These are phyloP conservation scores for Pezicula carpinea DNA, from an alignment of 2,329 filamentous ascomycete genomes.

Conservation along the genomic window DNA sequence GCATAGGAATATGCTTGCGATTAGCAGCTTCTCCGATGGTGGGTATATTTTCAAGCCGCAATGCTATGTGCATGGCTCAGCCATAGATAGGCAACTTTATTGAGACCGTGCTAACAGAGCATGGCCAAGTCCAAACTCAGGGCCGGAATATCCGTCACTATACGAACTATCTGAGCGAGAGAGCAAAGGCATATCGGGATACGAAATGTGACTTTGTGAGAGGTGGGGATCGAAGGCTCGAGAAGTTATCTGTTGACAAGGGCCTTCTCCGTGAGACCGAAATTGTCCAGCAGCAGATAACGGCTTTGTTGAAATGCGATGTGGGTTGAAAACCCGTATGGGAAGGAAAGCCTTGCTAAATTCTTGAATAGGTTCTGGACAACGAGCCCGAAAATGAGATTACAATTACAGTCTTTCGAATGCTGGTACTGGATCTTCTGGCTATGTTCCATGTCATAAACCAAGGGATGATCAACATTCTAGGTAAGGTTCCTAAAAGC, in stretches of 20 bases:
- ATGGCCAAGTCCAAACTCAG: slow-evolving; percentile 75
- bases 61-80: slow-evolving; percentile 11
- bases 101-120: slow-evolving; percentile 32
- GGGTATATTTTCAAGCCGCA: slow-evolving; percentile 31
- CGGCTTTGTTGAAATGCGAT: slow-evolving; percentile 82
- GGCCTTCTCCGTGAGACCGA: slow-evolving; percentile 90
- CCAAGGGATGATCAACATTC: slow-evolving; percentile 92
- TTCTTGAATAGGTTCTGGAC: slow-evolving; percentile 63
- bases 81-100: slow-evolving; percentile 12
- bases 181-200: slow-evolving; percentile 76
- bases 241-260: slow-evolving; percentile 84
- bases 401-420: slow-evolving; percentile 84
- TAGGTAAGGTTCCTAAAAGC: slow-evolving; percentile 55
- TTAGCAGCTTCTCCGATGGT: slow-evolving; percentile 92
- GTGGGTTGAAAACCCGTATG: slow-evolving; percentile 46
- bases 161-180: slow-evolving; percentile 77
- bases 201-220: slow-evolving; percentile 90
- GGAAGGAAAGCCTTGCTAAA: neutral
- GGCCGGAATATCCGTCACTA: slow-evolving; percentile 93
- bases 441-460: slow-evolving; percentile 93
- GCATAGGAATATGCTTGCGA: slow-evolving; percentile 76
- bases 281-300: slow-evolving; percentile 81
- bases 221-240: slow-evolving; percentile 74
- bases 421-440: slow-evolving; percentile 85
- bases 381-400: slow-evolving; percentile 95